Conservation (phyloP, 805 yeast species). For the Candida pseudoglaebosa region DNA sequence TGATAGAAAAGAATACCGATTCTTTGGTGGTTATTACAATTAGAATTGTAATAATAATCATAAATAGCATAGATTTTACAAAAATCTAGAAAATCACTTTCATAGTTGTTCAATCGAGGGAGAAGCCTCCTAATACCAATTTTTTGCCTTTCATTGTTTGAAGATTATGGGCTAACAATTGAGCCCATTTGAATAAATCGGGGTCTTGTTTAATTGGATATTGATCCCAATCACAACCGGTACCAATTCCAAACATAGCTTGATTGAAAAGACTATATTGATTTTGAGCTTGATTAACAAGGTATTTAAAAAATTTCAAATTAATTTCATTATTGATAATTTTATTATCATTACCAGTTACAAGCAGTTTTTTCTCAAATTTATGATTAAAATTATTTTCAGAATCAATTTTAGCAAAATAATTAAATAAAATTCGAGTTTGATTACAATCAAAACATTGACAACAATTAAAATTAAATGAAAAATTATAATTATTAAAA, state of each 20-base stretch:
- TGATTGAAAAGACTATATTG: not conserved
- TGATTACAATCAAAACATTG: not conserved
- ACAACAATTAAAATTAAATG: slow-evolving; percentile 1
- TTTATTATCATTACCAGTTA: not conserved
- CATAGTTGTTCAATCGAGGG: too few relatives aligned
- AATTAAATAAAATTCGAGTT: not conserved
- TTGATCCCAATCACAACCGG: not conserved
- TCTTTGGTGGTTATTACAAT: too few relatives aligned
- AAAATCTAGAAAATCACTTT: too few relatives aligned
- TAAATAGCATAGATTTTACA: too few relatives aligned
- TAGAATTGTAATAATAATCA: too few relatives aligned
- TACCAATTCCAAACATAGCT: not conserved
- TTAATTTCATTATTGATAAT: not conserved
- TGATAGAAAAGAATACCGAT: too few relatives aligned
- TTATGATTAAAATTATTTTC: slow-evolving; percentile 1
- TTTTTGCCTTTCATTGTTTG: not conserved
- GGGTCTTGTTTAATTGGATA: not conserved
- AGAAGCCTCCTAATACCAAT: not conserved
- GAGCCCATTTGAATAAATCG: not conserved
- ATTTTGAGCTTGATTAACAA: slow-evolving; percentile 1
- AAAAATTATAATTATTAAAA: slow-evolving; percentile 2
- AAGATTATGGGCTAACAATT: not conserved
- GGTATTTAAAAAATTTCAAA: not conserved
- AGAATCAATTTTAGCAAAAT: not conserved
- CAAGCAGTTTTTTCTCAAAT: not conserved